phyloP scores from a whole-genome alignment of 768 basidiomycete species.

The Leccinum arenicola region DNA sequence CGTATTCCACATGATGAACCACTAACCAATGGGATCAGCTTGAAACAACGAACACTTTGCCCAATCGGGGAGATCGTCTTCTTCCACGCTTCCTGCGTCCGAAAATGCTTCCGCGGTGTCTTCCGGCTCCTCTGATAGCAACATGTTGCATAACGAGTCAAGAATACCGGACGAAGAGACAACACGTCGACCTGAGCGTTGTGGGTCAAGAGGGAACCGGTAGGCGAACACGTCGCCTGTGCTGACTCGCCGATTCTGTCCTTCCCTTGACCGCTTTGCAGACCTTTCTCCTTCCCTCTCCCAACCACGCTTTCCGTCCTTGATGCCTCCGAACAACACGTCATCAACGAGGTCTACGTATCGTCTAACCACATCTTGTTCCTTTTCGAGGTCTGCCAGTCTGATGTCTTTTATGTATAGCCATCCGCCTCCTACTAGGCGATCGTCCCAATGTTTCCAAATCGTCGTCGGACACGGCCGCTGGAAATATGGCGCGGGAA shows the following conservation, averaged over 20 bases:
- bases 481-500: constrained; percentile 47
- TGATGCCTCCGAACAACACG: constrained; percentile 66
- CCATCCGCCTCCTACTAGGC: constrained; percentile 81
- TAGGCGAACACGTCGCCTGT: constrained; percentile 30
- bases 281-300: constrained; percentile 44
- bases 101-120: constrained; percentile 45
- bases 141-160: constrained; percentile 48
- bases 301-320: constrained; percentile 48
- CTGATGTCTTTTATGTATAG: constrained; percentile 67
- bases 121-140: constrained; percentile 56
- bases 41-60: constrained; percentile 57
- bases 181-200: constrained; percentile 41
- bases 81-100: constrained; percentile 48
- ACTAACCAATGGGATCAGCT: constrained; percentile 58
- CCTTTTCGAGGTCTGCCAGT: constrained; percentile 51
- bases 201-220: constrained; percentile 20
- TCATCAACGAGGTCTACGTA: constrained; percentile 82
- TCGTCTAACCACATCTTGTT: constrained; percentile 50
- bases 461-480: constrained; percentile 37
- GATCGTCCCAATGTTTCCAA: constrained; percentile 71
- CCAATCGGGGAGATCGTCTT: constrained; percentile 77
- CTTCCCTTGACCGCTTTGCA: constrained; percentile 42
- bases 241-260: constrained; percentile 33
- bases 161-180: constrained; percentile 58
- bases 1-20: constrained; percentile 2